These are phyloP conservation scores for Eremochloa ophiuroides DNA, from an alignment of 176 grass and related monocot genomes.

Conservation along the genomic window DNA sequence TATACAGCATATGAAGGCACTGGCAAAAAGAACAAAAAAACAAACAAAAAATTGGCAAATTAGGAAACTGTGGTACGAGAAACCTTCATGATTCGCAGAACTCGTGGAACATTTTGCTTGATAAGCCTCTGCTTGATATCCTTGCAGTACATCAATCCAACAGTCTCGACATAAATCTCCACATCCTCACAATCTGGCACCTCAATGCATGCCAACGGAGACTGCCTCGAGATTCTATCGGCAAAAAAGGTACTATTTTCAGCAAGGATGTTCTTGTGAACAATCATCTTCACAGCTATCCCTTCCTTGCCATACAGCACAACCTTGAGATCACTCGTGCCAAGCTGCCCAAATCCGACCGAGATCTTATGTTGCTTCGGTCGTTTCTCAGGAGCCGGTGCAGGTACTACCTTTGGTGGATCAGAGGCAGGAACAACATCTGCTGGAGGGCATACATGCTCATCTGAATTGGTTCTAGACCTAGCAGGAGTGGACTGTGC, in stretches of 20 bases:
- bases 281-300: slow-evolving; percentile 65
- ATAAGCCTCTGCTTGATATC: slow-evolving; percentile 74
- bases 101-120: slow-evolving; percentile 76
- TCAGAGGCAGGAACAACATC: slow-evolving; percentile 32
- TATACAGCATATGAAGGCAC: neutral
- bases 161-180: slow-evolving; percentile 79
- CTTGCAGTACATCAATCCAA: slow-evolving; percentile 92
- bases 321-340: slow-evolving; percentile 71
- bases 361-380: slow-evolving; percentile 66
- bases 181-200: slow-evolving; percentile 82
- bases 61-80: neutral
- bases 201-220: slow-evolving; percentile 57
- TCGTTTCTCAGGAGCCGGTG: slow-evolving; percentile 24
- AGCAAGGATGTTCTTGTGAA: slow-evolving; percentile 67
- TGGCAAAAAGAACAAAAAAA: neutral
- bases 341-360: slow-evolving; percentile 63
- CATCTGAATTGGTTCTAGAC: slow-evolving; percentile 35
- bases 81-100: slow-evolving; percentile 84
- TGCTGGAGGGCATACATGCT: slow-evolving; percentile 11
- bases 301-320: slow-evolving; percentile 66
- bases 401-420: slow-evolving; percentile 31
- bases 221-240: slow-evolving; percentile 58
- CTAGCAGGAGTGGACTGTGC: slow-evolving; percentile 38
- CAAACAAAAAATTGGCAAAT: neutral
- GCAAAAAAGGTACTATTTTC: slow-evolving; percentile 68